These are phyloP conservation scores for Erysimum cheiri DNA, from an alignment of 441 rosid genomes.

Conservation along the genomic window DNA sequence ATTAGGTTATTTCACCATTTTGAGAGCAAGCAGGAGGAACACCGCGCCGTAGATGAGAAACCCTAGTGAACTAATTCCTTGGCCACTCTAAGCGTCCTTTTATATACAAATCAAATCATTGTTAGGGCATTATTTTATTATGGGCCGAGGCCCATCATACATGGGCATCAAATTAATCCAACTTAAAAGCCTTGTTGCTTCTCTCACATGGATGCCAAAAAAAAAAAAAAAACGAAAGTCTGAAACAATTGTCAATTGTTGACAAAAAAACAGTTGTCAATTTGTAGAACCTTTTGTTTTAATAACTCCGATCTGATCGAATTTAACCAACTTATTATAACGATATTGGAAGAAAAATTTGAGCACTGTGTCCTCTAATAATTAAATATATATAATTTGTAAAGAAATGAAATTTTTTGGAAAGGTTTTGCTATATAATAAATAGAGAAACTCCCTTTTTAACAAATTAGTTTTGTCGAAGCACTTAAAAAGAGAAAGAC, in stretches of 20 bases:
- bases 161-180: not conserved
- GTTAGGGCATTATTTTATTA: constrained; percentile 7
- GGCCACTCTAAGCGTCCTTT: not conserved
- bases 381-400: too few relatives aligned
- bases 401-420: constrained; percentile 7
- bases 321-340: not conserved
- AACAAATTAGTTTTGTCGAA: constrained; percentile 40
- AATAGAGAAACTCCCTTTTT: constrained; percentile 37
- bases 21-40: not conserved
- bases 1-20: constrained; percentile 32
- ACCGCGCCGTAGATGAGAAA: constrained; percentile 19
- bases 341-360: not conserved
- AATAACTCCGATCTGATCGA: not conserved
- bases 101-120: not conserved
- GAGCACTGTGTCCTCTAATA: not conserved
- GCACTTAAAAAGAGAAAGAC: constrained; percentile 26
- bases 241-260: too few relatives aligned
- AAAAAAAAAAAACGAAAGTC: too few relatives aligned
- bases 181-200: not conserved
- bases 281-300: not conserved
- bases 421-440: constrained; percentile 34
- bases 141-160: not conserved
- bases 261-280: too few relatives aligned
- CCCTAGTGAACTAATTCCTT: not conserved
- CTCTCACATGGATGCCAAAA: not conserved